Evolutionary conservation across 768 basidiomycete genomes (phyloP).

Genomic region (Panaeolus cyanescens): DNA sequence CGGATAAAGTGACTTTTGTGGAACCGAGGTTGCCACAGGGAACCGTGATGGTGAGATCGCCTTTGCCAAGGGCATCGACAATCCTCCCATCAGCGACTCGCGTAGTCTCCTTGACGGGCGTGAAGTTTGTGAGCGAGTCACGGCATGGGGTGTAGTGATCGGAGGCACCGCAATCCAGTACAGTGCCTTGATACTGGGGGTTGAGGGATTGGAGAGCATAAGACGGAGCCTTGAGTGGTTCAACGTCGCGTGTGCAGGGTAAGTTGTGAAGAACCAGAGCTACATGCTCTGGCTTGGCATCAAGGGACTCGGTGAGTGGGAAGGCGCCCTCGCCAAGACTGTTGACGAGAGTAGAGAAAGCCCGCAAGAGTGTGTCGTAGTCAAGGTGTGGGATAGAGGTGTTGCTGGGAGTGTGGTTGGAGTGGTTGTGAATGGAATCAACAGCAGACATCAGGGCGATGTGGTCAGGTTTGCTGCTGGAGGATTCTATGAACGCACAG

Average conservation of each 20-base stretch:
- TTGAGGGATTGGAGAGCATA: neutral
- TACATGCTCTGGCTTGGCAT: neutral
- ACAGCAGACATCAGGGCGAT: too few relatives aligned
- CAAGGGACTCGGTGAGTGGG: neutral
- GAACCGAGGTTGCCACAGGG: neutral
- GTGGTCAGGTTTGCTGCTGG: too few relatives aligned
- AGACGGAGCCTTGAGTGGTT: neutral
- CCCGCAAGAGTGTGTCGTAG: too few relatives aligned
- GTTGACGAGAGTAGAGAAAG: too few relatives aligned
- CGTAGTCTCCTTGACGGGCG: neutral
- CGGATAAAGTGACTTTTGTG: neutral
- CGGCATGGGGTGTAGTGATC: neutral
- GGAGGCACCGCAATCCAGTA: neutral
- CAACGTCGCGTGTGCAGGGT: neutral
- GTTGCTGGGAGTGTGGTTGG: too few relatives aligned
- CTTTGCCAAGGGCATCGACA: neutral
- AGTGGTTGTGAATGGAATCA: too few relatives aligned
- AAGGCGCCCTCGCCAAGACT: too few relatives aligned
- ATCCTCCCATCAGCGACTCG: neutral
- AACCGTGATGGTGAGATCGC: neutral
- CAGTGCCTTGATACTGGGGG: neutral
- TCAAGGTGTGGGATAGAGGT: too few relatives aligned
- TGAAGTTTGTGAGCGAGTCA: neutral
- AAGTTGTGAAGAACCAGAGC: neutral
- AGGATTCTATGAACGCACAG: too few relatives aligned